These are phyloP conservation scores for Euryodendron excelsum DNA, from an alignment of 148 eudicot genomes.

Conservation along the genomic window DNA sequence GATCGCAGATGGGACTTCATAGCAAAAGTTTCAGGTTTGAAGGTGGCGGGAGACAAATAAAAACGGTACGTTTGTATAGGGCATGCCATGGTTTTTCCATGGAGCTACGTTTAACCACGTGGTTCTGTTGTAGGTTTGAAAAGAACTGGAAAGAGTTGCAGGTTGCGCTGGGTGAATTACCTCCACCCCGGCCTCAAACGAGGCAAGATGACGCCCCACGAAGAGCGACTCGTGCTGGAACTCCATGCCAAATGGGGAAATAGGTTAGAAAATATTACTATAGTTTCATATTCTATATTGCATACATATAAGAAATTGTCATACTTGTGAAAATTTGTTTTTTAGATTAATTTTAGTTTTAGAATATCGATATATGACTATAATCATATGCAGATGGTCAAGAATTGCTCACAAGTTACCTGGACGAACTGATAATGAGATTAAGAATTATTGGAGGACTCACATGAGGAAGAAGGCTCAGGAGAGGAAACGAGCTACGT, in stretches of 20 bases:
- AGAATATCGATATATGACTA: background rate
- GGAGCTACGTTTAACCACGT: slow-evolving; percentile 20
- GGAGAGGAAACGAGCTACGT: slow-evolving; percentile 43
- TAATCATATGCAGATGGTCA: slow-evolving; percentile 52
- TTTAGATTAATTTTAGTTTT: too few relatives aligned
- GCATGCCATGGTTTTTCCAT: slow-evolving; percentile 38
- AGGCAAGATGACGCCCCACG: slow-evolving; percentile 84
- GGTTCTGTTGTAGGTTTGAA: slow-evolving; percentile 62
- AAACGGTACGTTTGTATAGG: slow-evolving; percentile 66
- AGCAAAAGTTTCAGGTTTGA: slow-evolving; percentile 99
- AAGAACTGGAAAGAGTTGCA: slow-evolving; percentile 96
- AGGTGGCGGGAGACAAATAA: slow-evolving; percentile 96
- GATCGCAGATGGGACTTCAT: slow-evolving; percentile 99
- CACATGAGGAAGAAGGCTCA: slow-evolving; percentile 80
- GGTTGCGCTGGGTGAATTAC: slow-evolving; percentile 96
- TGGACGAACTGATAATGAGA: slow-evolving; percentile 78
- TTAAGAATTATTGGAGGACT: slow-evolving; percentile 82
- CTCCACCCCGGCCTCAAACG: slow-evolving; percentile 85
- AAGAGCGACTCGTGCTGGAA: slow-evolving; percentile 76
- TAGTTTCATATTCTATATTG: too few relatives aligned
- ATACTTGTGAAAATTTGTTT: too few relatives aligned
- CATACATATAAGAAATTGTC: too few relatives aligned
- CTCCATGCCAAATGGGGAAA: slow-evolving; percentile 92
- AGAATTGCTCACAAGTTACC: slow-evolving; percentile 67
- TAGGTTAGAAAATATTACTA: slow-evolving; percentile 41